phyloP scores from a whole-genome alignment of 1,284 basidiomycete species.

The Ceratobasidium sp. region DNA sequence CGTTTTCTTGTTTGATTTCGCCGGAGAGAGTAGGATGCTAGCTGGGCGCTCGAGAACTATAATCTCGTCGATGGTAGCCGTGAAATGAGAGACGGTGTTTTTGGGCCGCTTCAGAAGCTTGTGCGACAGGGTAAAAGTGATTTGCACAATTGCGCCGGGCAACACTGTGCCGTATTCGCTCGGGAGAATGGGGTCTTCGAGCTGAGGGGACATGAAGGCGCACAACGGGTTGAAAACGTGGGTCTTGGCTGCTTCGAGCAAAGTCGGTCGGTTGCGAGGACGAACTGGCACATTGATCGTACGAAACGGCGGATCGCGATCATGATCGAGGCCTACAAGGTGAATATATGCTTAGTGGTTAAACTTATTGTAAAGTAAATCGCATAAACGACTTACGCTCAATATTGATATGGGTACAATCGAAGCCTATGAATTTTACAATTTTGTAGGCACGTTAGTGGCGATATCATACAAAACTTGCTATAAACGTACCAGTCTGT shows the following conservation, averaged over 20 bases:
- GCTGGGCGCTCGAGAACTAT: background rate
- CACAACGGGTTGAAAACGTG: constrained; percentile 4
- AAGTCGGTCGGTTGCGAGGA: background rate
- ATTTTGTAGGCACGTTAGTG: too few species aligned
- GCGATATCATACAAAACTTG: too few species aligned
- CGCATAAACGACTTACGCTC: background rate
- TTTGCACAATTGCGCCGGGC: constrained; percentile 1
- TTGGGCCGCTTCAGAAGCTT: background rate
- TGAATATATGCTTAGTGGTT: background rate
- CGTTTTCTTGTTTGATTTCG: too few species aligned
- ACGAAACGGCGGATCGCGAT: background rate
- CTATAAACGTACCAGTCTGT: too few species aligned
- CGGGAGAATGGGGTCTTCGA: background rate
- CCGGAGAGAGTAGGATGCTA: background rate
- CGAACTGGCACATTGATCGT: constrained; percentile 2
- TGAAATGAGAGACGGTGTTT: background rate
- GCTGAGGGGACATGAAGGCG: background rate
- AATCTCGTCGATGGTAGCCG: background rate
- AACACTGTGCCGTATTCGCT: background rate
- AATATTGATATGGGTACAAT: too few species aligned
- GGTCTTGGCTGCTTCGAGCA: background rate
- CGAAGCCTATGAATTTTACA: too few species aligned
- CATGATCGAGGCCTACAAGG: background rate
- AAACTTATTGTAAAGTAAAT: background rate
- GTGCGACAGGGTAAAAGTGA: background rate